phyloP scores from a whole-genome alignment of 306 rosid species.

The Lathyrus aphaca region DNA sequence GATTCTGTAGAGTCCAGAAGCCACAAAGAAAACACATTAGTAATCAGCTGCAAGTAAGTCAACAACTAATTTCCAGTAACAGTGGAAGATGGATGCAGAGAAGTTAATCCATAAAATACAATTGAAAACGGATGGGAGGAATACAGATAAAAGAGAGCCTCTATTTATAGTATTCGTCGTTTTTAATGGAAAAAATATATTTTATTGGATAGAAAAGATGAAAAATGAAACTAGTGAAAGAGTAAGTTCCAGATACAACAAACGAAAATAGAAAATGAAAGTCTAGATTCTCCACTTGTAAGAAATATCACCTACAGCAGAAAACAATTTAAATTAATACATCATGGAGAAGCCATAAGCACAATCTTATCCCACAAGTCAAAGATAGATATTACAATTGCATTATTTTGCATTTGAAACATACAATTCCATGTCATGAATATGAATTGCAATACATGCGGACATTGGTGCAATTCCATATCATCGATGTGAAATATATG shows the following conservation, averaged over 20 bases:
- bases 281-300: no score
- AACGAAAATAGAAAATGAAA: background rate
- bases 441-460: background rate
- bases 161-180: background rate
- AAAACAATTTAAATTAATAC: conserved; percentile 1
- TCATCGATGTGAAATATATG: background rate
- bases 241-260: background rate
- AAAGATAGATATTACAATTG: background rate
- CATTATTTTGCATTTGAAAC: background rate
- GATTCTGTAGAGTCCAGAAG: conserved; percentile 77
- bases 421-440: background rate
- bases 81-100: conserved; percentile 47
- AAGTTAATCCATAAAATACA: conserved; percentile 36
- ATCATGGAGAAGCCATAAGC: background rate
- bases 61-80: conserved; percentile 49
- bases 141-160: background rate
- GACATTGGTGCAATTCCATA: background rate
- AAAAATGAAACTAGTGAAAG: background rate
- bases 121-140: background rate
- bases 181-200: background rate
- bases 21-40: conserved; percentile 49
- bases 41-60: conserved; percentile 44
- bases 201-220: conserved; percentile 14
- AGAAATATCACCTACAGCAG: background rate
- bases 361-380: conserved; percentile 13